phyloP scores from a whole-genome alignment of 495 filamentous ascomycete genomes.

The Ramalina peruviana region DNA sequence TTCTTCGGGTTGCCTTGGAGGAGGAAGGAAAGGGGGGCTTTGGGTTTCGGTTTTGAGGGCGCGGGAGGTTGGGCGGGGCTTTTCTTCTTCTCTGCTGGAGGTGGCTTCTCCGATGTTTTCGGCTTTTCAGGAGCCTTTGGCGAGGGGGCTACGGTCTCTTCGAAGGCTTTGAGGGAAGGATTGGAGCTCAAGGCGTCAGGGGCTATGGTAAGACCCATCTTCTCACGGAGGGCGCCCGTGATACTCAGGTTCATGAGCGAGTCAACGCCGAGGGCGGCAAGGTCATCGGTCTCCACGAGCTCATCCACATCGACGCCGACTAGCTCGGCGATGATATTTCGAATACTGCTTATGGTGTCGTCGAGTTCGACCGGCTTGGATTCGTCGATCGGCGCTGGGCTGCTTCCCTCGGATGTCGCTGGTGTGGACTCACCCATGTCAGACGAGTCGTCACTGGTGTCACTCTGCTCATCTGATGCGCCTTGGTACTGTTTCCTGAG shows the following conservation, averaged over 20 bases:
- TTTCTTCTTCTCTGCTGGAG: too few species aligned
- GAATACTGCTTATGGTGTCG: background rate
- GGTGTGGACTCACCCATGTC: background rate
- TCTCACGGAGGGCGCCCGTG: slow-evolving; percentile 22
- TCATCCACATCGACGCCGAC: slow-evolving; percentile 10
- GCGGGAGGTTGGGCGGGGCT: slow-evolving; percentile 13
- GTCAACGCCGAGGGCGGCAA: slow-evolving; percentile 36
- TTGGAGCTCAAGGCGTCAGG: slow-evolving; percentile 25
- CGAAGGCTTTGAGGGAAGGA: slow-evolving; percentile 2
- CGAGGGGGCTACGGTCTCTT: slow-evolving; percentile 6
- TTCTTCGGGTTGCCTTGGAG: slow-evolving; percentile 38
- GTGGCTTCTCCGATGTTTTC: background rate
- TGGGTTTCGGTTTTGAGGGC: slow-evolving; percentile 19
- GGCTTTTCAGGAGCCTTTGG: slow-evolving; percentile 11
- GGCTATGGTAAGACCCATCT: slow-evolving; percentile 22
- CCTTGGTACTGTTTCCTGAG: background rate
- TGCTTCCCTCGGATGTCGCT: slow-evolving; percentile 15
- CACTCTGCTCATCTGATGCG: too few species aligned
- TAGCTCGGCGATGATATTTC: slow-evolving; percentile 24
- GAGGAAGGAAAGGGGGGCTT: slow-evolving; percentile 27
- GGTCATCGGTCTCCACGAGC: slow-evolving; percentile 12
- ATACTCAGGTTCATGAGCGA: slow-evolving; percentile 35
- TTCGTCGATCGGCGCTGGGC: slow-evolving; percentile 11
- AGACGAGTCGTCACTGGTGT: background rate
- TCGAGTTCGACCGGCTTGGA: too few species aligned